A percentile compares a stretch with the other conserved stretches of the same genome.
Evolutionary conservation across 2,329 filamentous ascomycete species (phyloP).

Genomic region (Xylariaceae sp.): DNA sequence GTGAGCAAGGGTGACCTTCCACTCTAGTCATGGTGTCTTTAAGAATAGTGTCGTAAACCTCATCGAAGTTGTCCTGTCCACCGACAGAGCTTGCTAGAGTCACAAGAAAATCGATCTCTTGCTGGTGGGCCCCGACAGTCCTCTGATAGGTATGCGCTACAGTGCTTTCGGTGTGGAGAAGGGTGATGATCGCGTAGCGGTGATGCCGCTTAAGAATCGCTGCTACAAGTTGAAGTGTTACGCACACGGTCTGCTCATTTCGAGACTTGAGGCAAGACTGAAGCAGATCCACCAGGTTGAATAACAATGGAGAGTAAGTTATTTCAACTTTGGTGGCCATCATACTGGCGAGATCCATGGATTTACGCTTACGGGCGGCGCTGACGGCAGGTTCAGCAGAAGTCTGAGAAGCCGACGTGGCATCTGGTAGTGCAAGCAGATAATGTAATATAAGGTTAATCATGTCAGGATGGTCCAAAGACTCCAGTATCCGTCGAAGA

Average conservation of each 20-base stretch:
- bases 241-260: constrained; percentile 84
- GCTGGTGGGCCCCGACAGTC: constrained; percentile 70
- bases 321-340: constrained; percentile 71
- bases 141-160: constrained; percentile 51
- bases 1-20: constrained; percentile 70
- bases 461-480: constrained; percentile 88
- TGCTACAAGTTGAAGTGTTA: constrained; percentile 82
- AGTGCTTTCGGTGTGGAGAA: constrained; percentile 64
- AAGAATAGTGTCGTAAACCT: constrained; percentile 66
- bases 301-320: constrained; percentile 75
- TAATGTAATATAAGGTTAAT: constrained; percentile 93
- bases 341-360: constrained; percentile 79
- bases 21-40: constrained; percentile 66
- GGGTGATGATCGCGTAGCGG: constrained; percentile 73
- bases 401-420: constrained; percentile 31
- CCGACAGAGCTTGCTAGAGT: constrained; percentile 64
- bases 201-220: constrained; percentile 85
- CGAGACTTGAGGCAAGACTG: constrained; percentile 78
- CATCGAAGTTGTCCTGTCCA: constrained; percentile 65
- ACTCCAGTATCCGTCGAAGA: constrained; percentile 82
- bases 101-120: constrained; percentile 70
- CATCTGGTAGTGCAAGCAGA: constrained; percentile 74
- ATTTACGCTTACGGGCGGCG: constrained; percentile 76
- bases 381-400: constrained; percentile 51
- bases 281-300: constrained; percentile 89